phyloP scores from a whole-genome alignment of 257 asterid species.

The Eustoma russellianum region DNA sequence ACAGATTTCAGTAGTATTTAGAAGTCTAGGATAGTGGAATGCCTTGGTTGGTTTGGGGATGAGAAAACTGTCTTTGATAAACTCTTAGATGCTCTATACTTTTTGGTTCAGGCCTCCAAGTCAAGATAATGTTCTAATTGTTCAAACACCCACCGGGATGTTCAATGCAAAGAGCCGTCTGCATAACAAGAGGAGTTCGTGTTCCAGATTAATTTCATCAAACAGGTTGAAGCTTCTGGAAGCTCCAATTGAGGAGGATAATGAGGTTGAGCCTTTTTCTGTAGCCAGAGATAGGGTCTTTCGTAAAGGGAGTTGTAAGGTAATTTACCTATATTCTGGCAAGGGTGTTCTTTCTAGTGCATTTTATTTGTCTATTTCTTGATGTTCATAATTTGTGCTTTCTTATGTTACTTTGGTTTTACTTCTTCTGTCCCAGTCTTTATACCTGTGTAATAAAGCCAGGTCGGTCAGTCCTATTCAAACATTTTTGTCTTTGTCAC shows the following conservation, averaged over 20 bases:
- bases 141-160: constrained; percentile 83
- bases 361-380: background rate
- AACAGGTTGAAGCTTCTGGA: constrained; percentile 65
- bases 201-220: constrained; percentile 79
- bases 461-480: background rate
- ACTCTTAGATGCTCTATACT: background rate
- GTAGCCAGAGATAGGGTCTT: constrained; percentile 69
- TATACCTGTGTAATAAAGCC: too few relatives aligned
- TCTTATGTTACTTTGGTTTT: background rate
- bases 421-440: too few relatives aligned
- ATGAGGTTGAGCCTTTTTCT: constrained; percentile 67
- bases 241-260: constrained; percentile 41
- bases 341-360: background rate
- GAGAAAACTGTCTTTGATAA: background rate
- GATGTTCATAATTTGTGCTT: background rate
- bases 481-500: background rate
- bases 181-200: constrained; percentile 57
- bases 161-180: constrained; percentile 70
- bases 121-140: constrained; percentile 84
- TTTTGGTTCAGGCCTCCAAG: constrained; percentile 60
- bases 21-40: too few relatives aligned
- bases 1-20: too few relatives aligned
- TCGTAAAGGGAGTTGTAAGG: constrained; percentile 52
- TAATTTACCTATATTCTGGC: constrained; percentile 8
- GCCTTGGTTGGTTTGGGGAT: background rate